Evolutionary conservation across 495 filamentous ascomycete genomes (phyloP), one percentile per base, ranked within the genome.

Genomic region (Trichodelitschia bisporula): DNA sequence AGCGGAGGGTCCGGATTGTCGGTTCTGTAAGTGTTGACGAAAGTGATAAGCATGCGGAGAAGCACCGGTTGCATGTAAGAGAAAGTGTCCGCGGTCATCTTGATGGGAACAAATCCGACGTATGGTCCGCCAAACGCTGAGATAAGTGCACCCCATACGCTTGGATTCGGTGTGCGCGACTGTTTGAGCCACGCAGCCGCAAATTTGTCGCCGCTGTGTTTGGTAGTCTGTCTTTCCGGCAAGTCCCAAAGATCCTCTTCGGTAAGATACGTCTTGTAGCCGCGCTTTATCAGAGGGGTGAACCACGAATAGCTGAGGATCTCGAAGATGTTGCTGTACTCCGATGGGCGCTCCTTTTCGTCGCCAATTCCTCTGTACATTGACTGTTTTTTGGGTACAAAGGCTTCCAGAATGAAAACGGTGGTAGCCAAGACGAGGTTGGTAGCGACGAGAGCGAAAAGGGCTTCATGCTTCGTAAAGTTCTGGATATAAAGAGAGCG

Each of bases 201-300:
- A 40, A 97, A 72, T 3, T 57, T 50, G 4, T 48, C 47, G 3
- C 68, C 64, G 0, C 83, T 83, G n/a, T 49, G 47, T 26, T 62
- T 61, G 15, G 84, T 86, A 3, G 69, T 74, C 48, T 93, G 82
- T 29, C 61, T 59, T 36, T 63, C 69, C 11, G 83, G 67, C 24
- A 97, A 61, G 39, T 76, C 82, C 86, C 86, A 97, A 28, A 97
- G 62, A 51, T 97, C 86, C 35, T 97, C 78, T 51, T 97, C 83
- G 4, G 78, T 91, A 30, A 97, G 59, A 44, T 62, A 97, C 32
- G 80, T 67, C 41, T 71, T 76, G 51, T 97, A 93, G 12, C 86
- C 86, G 52, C 71, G 69, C 41, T 72, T 82, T 86, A 97, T 97
- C 65, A 93, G 53, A 10, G 84, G 80, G 0, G 86, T 97, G 78